A percentile compares a stretch with the other conserved stretches of the same genome.
These are phyloP conservation scores for Zoysia matrella DNA, from an alignment of 202 grass and related monocot genomes.

Conservation along the genomic window DNA sequence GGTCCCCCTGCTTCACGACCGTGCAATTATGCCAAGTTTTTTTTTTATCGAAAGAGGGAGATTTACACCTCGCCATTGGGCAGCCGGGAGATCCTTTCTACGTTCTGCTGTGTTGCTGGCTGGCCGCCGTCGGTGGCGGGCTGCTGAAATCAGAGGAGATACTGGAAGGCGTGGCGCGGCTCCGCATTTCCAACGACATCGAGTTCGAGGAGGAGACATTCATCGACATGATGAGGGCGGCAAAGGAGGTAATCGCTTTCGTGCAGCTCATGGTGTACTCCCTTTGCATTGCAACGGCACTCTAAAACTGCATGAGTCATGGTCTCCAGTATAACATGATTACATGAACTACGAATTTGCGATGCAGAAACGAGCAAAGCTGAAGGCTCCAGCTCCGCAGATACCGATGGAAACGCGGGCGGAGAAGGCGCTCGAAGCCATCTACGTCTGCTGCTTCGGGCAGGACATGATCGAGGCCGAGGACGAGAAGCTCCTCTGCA, in stretches of 20 bases:
- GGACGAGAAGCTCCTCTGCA: constrained; percentile 67
- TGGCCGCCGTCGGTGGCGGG: constrained; percentile 78
- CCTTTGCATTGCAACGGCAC: background rate
- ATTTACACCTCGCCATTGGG: background rate
- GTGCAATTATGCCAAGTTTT: background rate
- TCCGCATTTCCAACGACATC: constrained; percentile 95
- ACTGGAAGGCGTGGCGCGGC: constrained; percentile 86
- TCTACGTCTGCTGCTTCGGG: constrained; percentile 91
- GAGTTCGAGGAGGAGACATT: constrained; percentile 98
- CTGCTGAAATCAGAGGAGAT: constrained; percentile 94
- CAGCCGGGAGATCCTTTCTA: constrained; percentile 84
- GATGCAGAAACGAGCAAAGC: constrained; percentile 80
- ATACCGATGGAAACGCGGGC: constrained; percentile 73
- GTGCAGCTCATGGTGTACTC: background rate
- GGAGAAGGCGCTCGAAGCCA: constrained; percentile 93
- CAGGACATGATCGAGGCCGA: constrained; percentile 82
- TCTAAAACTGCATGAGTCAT: background rate
- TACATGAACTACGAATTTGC: background rate
- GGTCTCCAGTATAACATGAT: background rate
- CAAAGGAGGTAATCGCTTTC: constrained; percentile 49
- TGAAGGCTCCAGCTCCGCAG: constrained; percentile 61
- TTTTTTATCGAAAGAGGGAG: background rate
- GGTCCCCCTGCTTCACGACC: background rate
- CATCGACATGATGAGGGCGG: constrained; percentile 79
- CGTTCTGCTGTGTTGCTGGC: constrained; percentile 90